Evolutionary conservation across 108 stramenopile genomes (phyloP).

Genomic region (Skeletonema potamos): DNA sequence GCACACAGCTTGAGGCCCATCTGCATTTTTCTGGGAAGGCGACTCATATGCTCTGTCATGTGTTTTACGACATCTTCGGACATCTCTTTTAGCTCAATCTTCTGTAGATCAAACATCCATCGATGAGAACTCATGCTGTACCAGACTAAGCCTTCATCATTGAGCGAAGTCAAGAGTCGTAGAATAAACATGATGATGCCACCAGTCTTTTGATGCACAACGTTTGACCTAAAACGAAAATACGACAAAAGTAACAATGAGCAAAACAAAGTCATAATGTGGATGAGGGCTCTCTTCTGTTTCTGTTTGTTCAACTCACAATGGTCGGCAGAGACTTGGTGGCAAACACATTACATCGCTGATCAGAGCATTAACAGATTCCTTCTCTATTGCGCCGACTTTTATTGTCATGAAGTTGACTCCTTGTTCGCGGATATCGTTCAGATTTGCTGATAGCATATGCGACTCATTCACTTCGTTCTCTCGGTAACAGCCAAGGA

Average conservation of each 20-base stretch:
- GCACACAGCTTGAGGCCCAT: constrained; percentile 49
- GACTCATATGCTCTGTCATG: constrained; percentile 47
- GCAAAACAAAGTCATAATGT: neutral
- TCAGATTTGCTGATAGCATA: constrained; percentile 16
- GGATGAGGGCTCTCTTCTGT: neutral
- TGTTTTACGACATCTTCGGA: constrained; percentile 33
- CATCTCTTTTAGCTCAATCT: constrained; percentile 33
- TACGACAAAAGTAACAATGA: neutral
- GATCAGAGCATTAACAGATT: constrained; percentile 26
- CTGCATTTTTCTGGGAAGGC: constrained; percentile 35
- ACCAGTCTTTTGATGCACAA: constrained; percentile 24
- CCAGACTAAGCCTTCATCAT: constrained; percentile 51
- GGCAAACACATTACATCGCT: constrained; percentile 31
- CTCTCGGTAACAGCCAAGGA: constrained; percentile 39
- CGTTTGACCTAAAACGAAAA: neutral
- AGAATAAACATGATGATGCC: constrained; percentile 29
- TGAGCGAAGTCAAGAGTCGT: constrained; percentile 48
- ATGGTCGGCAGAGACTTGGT: constrained; percentile 14
- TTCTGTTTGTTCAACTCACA: neutral
- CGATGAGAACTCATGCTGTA: constrained; percentile 44
- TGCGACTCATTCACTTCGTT: constrained; percentile 32
- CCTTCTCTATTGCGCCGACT: constrained; percentile 33
- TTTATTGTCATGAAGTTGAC: constrained; percentile 17
- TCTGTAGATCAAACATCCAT: constrained; percentile 60
- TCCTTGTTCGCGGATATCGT: constrained; percentile 19